Conservation (phyloP, 495 filamentous ascomycete genomes). For the Neurospora hispaniola region DNA sequence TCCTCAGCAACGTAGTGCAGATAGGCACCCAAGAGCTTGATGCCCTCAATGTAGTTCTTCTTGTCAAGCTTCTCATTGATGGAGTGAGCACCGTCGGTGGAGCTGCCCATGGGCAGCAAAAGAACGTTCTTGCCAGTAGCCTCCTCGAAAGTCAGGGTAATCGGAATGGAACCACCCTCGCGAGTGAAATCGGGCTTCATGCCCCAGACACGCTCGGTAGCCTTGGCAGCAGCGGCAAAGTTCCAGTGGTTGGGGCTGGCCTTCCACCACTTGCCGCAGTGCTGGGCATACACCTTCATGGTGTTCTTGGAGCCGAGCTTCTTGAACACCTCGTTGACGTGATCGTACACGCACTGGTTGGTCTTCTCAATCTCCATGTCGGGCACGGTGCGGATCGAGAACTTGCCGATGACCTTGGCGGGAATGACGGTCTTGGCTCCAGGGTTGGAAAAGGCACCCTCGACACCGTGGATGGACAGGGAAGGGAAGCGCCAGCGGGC, state of each 20-base stretch:
- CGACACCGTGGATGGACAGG: slow-evolving; percentile 90
- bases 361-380: slow-evolving; percentile 92
- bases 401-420: slow-evolving; percentile 94
- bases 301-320: slow-evolving; percentile 86
- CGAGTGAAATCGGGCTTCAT: slow-evolving; percentile 91
- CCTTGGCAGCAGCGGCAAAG: slow-evolving; percentile 85
- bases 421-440: slow-evolving; percentile 99
- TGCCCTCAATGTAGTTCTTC: slow-evolving; percentile 97
- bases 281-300: slow-evolving; percentile 65
- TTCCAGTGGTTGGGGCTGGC: slow-evolving; percentile 97
- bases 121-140: slow-evolving; percentile 98
- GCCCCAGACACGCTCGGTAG: slow-evolving; percentile 83
- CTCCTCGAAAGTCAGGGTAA: slow-evolving; percentile 95
- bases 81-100: slow-evolving; percentile 90
- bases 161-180: slow-evolving; percentile 93
- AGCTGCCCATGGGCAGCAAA: slow-evolving; percentile 90
- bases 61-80: slow-evolving; percentile 98
- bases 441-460: slow-evolving; percentile 87
- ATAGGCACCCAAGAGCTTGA: slow-evolving; percentile 88
- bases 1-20: slow-evolving; percentile 95
- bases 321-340: slow-evolving; percentile 68
- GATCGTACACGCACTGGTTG: slow-evolving; percentile 68
- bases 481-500: slow-evolving; percentile 90
- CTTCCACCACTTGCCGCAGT: slow-evolving; percentile 97
- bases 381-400: slow-evolving; percentile 93